These are phyloP conservation scores for Discostella stelligeroides DNA, from an alignment of 108 stramenopile species.

Conservation along the genomic window DNA sequence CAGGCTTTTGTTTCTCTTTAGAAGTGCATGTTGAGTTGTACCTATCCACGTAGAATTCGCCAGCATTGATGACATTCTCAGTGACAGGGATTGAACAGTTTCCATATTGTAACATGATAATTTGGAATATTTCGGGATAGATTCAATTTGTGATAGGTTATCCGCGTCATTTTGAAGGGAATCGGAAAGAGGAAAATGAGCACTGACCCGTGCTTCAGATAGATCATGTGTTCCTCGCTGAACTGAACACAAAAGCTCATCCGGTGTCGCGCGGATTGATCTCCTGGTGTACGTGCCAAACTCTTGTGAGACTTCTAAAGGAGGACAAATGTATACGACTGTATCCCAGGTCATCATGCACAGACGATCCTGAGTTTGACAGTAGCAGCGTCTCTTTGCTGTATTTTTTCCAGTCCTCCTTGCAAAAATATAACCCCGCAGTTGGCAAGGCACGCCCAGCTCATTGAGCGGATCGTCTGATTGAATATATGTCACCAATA, in stretches of 20 bases:
- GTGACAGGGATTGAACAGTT: constrained; percentile 39
- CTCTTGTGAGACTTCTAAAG: constrained; percentile 7
- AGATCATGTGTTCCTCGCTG: constrained; percentile 4
- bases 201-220: background rate
- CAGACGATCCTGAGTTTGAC: constrained; percentile 1
- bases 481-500: constrained; percentile 33
- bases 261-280: background rate
- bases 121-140: constrained; percentile 11
- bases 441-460: constrained; percentile 31
- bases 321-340: constrained; percentile 19
- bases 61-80: constrained; percentile 40
- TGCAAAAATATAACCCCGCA: constrained; percentile 42
- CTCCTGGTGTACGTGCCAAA: background rate
- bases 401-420: background rate
- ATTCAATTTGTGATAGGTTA: background rate
- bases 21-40: constrained; percentile 24
- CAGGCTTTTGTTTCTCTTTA: constrained; percentile 15
- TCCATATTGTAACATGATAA: constrained; percentile 37
- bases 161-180: constrained; percentile 1
- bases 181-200: constrained; percentile 4
- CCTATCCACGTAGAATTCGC: constrained; percentile 36
- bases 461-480: constrained; percentile 47
- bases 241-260: background rate
- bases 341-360: constrained; percentile 27
- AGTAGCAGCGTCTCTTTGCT: too few species aligned